Evolutionary conservation across 441 rosid genomes (phyloP).

Genomic region (Eruca vesicaria): DNA sequence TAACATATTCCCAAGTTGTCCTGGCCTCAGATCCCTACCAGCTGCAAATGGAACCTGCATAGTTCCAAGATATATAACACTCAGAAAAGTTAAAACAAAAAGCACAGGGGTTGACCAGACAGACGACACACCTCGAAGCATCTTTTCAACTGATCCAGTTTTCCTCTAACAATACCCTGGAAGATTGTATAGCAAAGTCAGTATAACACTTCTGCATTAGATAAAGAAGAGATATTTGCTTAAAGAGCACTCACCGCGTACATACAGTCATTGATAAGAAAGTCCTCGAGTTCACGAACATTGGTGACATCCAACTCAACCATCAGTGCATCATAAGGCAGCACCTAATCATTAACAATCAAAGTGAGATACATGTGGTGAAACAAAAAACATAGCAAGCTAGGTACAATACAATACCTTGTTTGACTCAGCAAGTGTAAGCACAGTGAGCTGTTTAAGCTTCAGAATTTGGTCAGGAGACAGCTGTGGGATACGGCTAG

Average conservation of each 20-base stretch:
- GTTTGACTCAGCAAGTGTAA: conserved; percentile 83
- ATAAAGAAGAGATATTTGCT: background rate
- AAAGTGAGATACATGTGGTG: background rate
- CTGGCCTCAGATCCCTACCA: conserved; percentile 98
- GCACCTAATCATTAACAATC: conserved; percentile 47
- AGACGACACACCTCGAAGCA: conserved; percentile 78
- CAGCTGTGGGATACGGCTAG: conserved; percentile 53
- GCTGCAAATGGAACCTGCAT: conserved; percentile 93
- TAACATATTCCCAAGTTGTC: conserved; percentile 86
- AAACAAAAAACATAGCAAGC: too few relatives aligned
- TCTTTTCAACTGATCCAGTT: conserved; percentile 93
- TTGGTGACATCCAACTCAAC: conserved; percentile 83
- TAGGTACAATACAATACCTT: conserved; percentile 36
- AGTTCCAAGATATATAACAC: background rate
- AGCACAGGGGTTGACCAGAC: conserved; percentile 4
- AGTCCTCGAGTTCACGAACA: conserved; percentile 98
- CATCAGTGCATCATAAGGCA: conserved; percentile 88
- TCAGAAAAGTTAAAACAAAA: background rate
- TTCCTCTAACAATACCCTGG: conserved; percentile 89
- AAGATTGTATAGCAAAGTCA: background rate
- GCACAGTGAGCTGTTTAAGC: conserved; percentile 95
- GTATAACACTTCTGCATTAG: background rate
- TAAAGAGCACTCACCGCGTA: conserved; percentile 59
- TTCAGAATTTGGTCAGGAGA: conserved; percentile 83
- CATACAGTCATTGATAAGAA: conserved; percentile 99